Percentiles rank a stretch among this genome's conserved stretches.
Conservation (phyloP, 345 rosid genomes). For the Kandelia obovata region DNA sequence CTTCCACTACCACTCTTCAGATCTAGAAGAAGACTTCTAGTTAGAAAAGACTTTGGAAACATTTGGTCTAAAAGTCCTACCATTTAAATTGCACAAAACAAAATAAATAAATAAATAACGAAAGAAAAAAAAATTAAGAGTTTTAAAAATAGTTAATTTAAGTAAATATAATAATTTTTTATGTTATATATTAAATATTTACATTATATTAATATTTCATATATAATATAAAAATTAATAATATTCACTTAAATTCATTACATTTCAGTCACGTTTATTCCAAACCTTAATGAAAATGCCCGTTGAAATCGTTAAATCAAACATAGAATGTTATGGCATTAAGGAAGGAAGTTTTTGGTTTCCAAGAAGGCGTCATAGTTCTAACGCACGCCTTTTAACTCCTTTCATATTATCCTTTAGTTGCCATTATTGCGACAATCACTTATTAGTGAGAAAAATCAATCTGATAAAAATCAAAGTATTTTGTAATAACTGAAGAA, state of each 20-base stretch:
- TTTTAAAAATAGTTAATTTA: too few relatives aligned
- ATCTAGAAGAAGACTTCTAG: too few relatives aligned
- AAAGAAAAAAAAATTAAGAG: too few relatives aligned
- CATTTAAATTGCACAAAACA: too few relatives aligned
- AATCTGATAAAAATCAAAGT: background rate
- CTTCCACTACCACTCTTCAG: too few relatives aligned
- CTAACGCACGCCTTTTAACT: conserved; percentile 18
- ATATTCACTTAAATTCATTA: background rate
- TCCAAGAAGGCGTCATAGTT: conserved; percentile 19
- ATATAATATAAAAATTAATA: too few relatives aligned
- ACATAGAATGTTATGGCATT: background rate
- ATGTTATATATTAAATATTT: too few relatives aligned
- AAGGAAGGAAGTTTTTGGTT: conserved; percentile 21
- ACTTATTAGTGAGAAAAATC: background rate
- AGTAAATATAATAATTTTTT: too few relatives aligned
- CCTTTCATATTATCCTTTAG: background rate
- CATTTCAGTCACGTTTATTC: background rate
- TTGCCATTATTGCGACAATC: background rate
- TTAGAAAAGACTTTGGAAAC: too few relatives aligned
- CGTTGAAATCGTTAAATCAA: conserved; percentile 3
- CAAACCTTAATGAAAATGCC: background rate
- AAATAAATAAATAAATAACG: too few relatives aligned
- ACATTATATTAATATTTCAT: too few relatives aligned
- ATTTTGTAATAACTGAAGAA: conserved; percentile 14
- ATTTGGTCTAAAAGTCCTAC: too few relatives aligned